Percentiles rank a stretch among this genome's conserved stretches.
phyloP scores from a whole-genome alignment of 257 asterid species.

The Lantana camara region DNA sequence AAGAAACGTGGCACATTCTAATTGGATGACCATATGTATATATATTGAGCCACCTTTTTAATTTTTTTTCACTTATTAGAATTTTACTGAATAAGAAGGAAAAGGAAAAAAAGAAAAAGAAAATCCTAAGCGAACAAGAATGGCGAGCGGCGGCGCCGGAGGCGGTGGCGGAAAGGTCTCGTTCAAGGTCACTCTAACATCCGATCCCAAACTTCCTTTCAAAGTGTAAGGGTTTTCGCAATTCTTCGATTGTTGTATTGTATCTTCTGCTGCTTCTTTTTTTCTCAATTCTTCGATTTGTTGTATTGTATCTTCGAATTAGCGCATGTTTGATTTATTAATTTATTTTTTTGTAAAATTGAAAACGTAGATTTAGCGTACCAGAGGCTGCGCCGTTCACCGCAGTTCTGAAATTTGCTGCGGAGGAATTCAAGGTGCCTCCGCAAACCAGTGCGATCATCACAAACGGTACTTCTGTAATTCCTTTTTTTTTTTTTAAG shows the following conservation, averaged over 20 bases:
- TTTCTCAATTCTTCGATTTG: background rate
- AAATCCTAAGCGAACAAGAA: constrained; percentile 20
- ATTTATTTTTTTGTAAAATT: background rate
- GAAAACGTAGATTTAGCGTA: constrained; percentile 71
- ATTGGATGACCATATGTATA: too few relatives aligned
- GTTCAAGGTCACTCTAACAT: constrained; percentile 89
- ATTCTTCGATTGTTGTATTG: background rate
- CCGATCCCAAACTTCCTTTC: constrained; percentile 98
- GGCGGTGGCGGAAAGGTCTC: constrained; percentile 93
- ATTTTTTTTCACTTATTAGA: background rate
- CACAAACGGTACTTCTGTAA: constrained; percentile 88
- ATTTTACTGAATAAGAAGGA: constrained; percentile 1
- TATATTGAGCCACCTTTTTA: background rate
- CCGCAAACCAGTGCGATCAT: constrained; percentile 96
- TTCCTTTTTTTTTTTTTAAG: too few relatives aligned
- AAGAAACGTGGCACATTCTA: constrained; percentile 23
- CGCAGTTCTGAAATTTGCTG: constrained; percentile 93
- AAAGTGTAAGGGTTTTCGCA: constrained; percentile 73
- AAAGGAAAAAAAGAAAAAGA: background rate
- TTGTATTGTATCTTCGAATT: background rate
- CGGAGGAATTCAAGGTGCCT: constrained; percentile 98
- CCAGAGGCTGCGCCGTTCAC: constrained; percentile 99
- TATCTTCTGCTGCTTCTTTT: too few relatives aligned
- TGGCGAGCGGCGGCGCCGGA: constrained; percentile 68
- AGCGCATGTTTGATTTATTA: background rate